Conservation (phyloP, 768 basidiomycete species). For the Russula sp. region DNA sequence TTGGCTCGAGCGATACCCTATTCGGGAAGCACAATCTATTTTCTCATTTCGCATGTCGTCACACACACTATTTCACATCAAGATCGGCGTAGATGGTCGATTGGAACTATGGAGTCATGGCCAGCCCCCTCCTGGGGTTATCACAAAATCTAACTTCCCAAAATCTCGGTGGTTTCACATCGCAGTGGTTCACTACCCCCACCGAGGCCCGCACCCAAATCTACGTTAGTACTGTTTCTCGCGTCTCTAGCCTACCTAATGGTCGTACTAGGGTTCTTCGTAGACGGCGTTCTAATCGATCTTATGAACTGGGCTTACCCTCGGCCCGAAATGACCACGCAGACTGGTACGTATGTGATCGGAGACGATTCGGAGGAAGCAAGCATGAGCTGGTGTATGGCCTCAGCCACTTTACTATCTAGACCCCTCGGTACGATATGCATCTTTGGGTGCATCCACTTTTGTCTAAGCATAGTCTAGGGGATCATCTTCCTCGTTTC, state of each 20-base stretch:
- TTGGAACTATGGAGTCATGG: constrained; percentile 42
- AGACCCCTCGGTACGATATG: constrained; percentile 43
- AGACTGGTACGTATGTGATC: constrained; percentile 40
- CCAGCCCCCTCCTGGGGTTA: constrained; percentile 34
- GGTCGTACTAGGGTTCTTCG: constrained; percentile 49
- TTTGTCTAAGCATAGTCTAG: constrained; percentile 29
- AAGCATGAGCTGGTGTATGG: constrained; percentile 59
- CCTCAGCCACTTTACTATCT: constrained; percentile 56
- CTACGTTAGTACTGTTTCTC: constrained; percentile 47
- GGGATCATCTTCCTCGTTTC: constrained; percentile 63
- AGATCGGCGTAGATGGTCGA: constrained; percentile 47
- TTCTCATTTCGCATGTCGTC: constrained; percentile 32
- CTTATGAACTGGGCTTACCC: constrained; percentile 60
- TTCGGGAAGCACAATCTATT: constrained; percentile 28
- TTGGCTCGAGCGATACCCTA: constrained; percentile 40
- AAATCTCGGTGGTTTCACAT: constrained; percentile 69
- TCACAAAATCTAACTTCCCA: constrained; percentile 41
- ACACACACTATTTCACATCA: constrained; percentile 36
- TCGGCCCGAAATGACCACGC: constrained; percentile 34
- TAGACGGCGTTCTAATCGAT: constrained; percentile 66
- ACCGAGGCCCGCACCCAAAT: constrained; percentile 45
- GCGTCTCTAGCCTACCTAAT: not conserved
- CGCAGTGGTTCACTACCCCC: constrained; percentile 56
- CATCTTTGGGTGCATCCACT: not conserved
- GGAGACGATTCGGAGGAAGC: constrained; percentile 44